Evolutionary conservation across 1,284 basidiomycete genomes (phyloP).

Genomic region (Cryptococcus neoformans): DNA sequence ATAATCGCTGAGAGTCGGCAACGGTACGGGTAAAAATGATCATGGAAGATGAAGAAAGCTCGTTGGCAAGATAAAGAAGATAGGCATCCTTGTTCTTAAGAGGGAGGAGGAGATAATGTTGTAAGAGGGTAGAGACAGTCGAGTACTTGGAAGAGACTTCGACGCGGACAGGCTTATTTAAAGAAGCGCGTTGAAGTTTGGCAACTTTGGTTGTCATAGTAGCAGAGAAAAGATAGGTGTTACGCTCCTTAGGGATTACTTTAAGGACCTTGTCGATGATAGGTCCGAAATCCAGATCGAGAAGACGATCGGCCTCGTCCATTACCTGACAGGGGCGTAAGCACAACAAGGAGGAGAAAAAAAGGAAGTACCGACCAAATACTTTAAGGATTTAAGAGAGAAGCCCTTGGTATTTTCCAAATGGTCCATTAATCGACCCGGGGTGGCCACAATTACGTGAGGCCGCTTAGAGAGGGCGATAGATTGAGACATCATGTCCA

Average conservation of each 20-base stretch:
- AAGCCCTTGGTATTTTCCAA: conserved; percentile 99
- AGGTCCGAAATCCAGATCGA: conserved; percentile 97
- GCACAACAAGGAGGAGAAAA: too few relatives aligned
- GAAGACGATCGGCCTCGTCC: conserved; percentile 93
- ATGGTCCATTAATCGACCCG: conserved; percentile 92
- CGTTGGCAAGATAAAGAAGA: conserved; percentile 85
- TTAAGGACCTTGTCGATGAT: conserved; percentile 98
- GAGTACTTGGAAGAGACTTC: conserved; percentile 96
- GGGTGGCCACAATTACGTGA: conserved; percentile 96
- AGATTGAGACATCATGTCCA: conserved; percentile 90
- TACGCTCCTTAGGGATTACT: conserved; percentile 89
- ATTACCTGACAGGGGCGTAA: conserved; percentile 61
- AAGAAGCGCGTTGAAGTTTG: conserved; percentile 93
- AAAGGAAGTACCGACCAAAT: conserved; percentile 60
- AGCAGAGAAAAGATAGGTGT: conserved; percentile 95
- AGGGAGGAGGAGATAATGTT: conserved; percentile 95
- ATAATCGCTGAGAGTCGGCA: conserved; percentile 84
- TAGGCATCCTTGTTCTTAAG: conserved; percentile 90
- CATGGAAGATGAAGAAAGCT: conserved; percentile 85
- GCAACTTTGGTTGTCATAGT: conserved; percentile 99
- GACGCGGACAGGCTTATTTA: conserved; percentile 90
- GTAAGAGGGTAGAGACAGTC: conserved; percentile 91
- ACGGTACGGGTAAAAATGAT: conserved; percentile 98
- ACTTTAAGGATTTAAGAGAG: conserved; percentile 80
- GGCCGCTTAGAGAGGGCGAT: conserved; percentile 90